phyloP scores from a whole-genome alignment of 345 rosid genomes.

The Erysimum cheiranthoides region DNA sequence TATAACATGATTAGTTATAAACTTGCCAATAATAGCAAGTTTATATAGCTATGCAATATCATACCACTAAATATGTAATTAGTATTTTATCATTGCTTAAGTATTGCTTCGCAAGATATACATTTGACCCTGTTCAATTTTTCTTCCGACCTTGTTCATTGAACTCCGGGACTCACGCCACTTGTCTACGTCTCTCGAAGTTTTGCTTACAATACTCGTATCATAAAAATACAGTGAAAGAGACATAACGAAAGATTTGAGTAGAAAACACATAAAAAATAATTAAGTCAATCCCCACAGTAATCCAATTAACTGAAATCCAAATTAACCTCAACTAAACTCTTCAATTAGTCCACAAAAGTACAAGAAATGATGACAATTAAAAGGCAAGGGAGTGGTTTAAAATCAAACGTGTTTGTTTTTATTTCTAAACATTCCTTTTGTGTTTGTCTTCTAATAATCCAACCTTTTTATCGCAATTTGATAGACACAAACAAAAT shows the following conservation, averaged over 20 bases:
- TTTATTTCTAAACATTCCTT: slow-evolving; percentile 36
- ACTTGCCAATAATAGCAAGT: slow-evolving; percentile 34
- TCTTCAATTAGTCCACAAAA: slow-evolving; percentile 42
- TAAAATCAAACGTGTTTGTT: slow-evolving; percentile 27
- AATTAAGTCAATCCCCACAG: slow-evolving; percentile 25
- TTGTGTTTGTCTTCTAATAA: slow-evolving; percentile 47
- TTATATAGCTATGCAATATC: not conserved
- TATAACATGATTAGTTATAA: slow-evolving; percentile 10
- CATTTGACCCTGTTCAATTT: too few relatives aligned
- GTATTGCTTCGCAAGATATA: not conserved
- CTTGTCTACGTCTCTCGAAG: too few relatives aligned
- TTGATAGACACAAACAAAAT: slow-evolving; percentile 10
- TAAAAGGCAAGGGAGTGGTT: slow-evolving; percentile 50
- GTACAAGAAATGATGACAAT: slow-evolving; percentile 46
- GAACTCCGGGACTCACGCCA: not conserved
- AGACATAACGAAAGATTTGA: slow-evolving; percentile 40
- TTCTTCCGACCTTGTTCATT: not conserved
- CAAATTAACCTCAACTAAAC: slow-evolving; percentile 46
- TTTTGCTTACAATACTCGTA: slow-evolving; percentile 25
- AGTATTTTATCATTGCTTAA: not conserved
- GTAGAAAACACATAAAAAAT: slow-evolving; percentile 18
- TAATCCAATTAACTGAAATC: slow-evolving; percentile 42
- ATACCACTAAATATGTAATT: not conserved
- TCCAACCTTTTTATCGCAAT: slow-evolving; percentile 28
- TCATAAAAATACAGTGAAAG: not conserved